Evolutionary conservation across 768 basidiomycete species (phyloP), one percentile per base, ranked within the genome.

Genomic region (Lentinula detonsa): DNA sequence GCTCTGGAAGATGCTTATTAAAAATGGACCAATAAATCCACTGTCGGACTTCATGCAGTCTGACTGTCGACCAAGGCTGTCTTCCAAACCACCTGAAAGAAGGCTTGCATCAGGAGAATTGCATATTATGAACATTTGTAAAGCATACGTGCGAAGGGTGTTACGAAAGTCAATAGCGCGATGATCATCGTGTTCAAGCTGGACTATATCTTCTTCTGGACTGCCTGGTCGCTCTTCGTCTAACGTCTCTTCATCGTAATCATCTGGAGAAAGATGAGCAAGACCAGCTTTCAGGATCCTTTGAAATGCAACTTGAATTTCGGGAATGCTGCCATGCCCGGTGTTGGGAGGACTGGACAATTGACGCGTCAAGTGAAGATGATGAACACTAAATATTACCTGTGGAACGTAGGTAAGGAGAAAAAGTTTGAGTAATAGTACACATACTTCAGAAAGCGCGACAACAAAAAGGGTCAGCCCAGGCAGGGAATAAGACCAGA

Each of bases 1-100:
- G 68, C 5, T 81, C 68, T 15, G 87, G 86, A 35, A 90, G 75
- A 42, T 84, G 77, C 4, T 81, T 76, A 68, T 88, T 88, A 72
- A 86, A 95, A 67, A 90, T 86, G 23, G 84, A 81, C 93, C 93
- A 95, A 60, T 91, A 86, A 34, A 96, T 75, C 90, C 92, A 95
- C 62, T 82, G 76, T 45, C 78, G 78, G 60, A 92, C 74, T 69
- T 93, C 84, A 42, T 81, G 74, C 16, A 76, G 78, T 48, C 78
- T 84, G 61, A 96, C 81, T 11, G 81, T 76, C 0, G 86, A 86
- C 89, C 90, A 96, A 0, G 86, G 84, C 15, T 79, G 84, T 65
- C 84, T 85, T 60, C 81, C 74, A 70, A 95, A 95, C 92, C 92
- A 90, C 50, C 68, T 67, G 59, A 28, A 28, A 28, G 8, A 16